Evolutionary conservation across 345 rosid species (phyloP), one percentile per base, ranked within the genome.

Genomic region (Xanthoceras sorbifolium): DNA sequence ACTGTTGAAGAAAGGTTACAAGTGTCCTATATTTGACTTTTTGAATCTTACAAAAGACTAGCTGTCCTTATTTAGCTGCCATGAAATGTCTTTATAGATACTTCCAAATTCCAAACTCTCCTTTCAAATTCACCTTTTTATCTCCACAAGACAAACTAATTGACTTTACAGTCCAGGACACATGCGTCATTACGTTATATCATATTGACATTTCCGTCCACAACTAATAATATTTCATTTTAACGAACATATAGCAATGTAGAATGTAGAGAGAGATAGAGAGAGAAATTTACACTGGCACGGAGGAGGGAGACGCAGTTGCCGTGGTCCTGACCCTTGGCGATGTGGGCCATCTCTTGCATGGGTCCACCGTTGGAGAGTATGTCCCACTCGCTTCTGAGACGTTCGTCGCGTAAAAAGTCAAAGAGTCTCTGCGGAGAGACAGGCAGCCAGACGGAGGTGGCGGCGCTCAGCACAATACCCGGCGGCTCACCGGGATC

Each of bases 401-500:
- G 82, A 82, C 93, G 92, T 79, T 92, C 97, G 65, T 93, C 91
- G 0, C 97, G 88, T 2, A 97, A 90, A 68, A 92, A 92, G 82
- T 94, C 90, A 8, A 97, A 97, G 66, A 97, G 86, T 26, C 87
- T 75, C 78, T 92, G 90, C 0, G 97, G 94, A 6, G 97, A 78
- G 11, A 90, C 96, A 0, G 94, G 97, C 59, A 97, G 86, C 98
- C 97, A 97, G 0, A 97, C 98, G 0, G 99, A 97, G 3, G 98
- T 94, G 5, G 98, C 97, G 0, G 98, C 99, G 72, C 98, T 94
- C 63, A 94, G 65, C 0, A 97, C 87, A 28, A 92, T 85, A 1
- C 99, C 99, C 1, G 95, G 94, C 6, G 99, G 99, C 89, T 97
- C 99, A 5, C 99, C 98, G 0, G 99, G 99, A 77, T 89, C 90